A percentile compares a stretch with the other conserved stretches of the same genome.
phyloP scores from a whole-genome alignment of 352 stramenopile genomes.

The Phytophthora fragariaefolia region DNA sequence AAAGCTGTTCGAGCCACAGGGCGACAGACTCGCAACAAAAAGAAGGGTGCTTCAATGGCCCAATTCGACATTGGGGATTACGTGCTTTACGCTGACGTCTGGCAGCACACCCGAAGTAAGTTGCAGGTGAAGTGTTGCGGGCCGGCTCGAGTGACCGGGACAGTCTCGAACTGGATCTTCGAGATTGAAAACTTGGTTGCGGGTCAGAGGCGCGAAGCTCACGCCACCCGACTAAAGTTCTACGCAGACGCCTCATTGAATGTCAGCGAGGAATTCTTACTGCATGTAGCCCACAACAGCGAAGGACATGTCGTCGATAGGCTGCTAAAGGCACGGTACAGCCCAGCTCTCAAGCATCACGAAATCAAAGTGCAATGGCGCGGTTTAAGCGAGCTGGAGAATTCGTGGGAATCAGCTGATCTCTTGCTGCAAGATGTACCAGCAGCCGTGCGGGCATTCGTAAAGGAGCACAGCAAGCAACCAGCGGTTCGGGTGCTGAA shows the following conservation, averaged over 20 bases:
- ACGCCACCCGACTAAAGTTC: conserved; percentile 17
- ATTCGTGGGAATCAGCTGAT: neutral
- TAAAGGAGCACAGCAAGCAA: neutral
- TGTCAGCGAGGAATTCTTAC: conserved; percentile 19
- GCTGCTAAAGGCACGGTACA: neutral
- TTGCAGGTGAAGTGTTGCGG: neutral
- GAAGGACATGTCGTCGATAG: conserved; percentile 25
- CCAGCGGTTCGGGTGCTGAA: neutral
- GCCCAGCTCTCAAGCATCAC: neutral
- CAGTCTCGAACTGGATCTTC: neutral
- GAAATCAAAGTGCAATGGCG: neutral
- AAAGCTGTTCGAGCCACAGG: neutral
- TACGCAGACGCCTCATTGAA: conserved; percentile 17
- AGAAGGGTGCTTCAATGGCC: neutral
- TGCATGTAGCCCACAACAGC: conserved; percentile 25
- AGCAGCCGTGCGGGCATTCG: neutral
- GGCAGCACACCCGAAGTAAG: too few relatives aligned
- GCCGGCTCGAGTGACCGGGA: neutral
- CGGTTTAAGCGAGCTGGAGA: neutral
- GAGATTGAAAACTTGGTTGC: neutral
- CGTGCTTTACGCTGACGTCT: neutral
- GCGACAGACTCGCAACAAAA: neutral
- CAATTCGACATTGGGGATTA: neutral
- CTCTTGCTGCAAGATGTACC: neutral
- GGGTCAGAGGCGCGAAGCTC: too few relatives aligned